Percentiles rank a stretch among this genome's conserved stretches.
phyloP scores from a whole-genome alignment of 78 protist genomes.

The Tieghemostelium lacteum region DNA sequence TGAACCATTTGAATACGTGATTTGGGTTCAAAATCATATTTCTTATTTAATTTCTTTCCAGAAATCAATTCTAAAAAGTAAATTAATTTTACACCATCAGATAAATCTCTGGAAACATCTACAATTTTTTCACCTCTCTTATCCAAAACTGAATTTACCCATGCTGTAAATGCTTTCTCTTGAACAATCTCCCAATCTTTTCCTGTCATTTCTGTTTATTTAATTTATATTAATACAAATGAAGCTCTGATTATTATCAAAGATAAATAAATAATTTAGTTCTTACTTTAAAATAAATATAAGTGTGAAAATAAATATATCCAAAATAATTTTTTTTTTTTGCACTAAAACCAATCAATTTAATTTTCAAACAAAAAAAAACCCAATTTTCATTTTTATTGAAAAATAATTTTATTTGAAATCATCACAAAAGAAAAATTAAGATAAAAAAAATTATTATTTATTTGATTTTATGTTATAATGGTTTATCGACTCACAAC shows the following conservation, averaged over 20 bases:
- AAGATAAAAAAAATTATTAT: too few relatives aligned
- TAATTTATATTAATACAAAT: not conserved
- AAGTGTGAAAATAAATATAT: not conserved
- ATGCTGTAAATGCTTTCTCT: constrained; percentile 79
- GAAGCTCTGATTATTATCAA: too few relatives aligned
- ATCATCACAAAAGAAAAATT: not conserved
- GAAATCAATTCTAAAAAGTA: constrained; percentile 52
- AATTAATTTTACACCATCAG: constrained; percentile 70
- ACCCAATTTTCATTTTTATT: too few relatives aligned
- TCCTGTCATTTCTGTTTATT: constrained; percentile 26
- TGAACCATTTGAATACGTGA: constrained; percentile 56
- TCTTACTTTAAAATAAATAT: not conserved
- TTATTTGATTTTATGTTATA: too few relatives aligned
- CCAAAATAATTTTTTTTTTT: too few relatives aligned
- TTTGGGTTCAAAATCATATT: constrained; percentile 63
- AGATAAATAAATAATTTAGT: too few relatives aligned
- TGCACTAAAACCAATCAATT: not conserved
- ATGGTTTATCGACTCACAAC: too few relatives aligned
- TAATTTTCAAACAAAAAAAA: too few relatives aligned
- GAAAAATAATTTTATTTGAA: too few relatives aligned
- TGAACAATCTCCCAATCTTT: constrained; percentile 80
- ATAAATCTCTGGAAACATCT: constrained; percentile 47
- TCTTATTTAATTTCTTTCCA: constrained; percentile 48
- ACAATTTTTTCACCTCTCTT: constrained; percentile 57
- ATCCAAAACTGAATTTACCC: constrained; percentile 70